Evolutionary conservation across 1,284 basidiomycete species (phyloP).

Genomic region (Moesziomyces sp.): DNA sequence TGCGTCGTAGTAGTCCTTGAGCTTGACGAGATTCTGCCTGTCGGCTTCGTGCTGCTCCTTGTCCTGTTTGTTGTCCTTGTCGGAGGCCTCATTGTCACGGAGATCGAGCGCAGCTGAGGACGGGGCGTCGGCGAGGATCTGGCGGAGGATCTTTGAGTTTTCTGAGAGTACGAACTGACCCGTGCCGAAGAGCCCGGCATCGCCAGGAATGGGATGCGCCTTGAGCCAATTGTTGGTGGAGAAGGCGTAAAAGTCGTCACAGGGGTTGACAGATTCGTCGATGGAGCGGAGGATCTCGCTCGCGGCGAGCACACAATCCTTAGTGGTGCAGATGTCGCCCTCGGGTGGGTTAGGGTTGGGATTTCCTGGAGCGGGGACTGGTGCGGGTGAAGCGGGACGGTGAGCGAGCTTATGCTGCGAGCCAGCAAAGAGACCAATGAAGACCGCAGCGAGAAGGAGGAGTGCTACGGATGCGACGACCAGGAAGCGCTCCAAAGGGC

Average conservation of each 20-base stretch:
- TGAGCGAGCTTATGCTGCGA: slow-evolving; percentile 69
- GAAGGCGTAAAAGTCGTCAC: slow-evolving; percentile 94
- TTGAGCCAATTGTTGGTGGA: slow-evolving; percentile 70
- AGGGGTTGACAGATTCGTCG: slow-evolving; percentile 86
- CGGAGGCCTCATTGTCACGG: slow-evolving; percentile 15
- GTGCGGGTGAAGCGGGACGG: slow-evolving; percentile 44
- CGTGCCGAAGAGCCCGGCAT: slow-evolving; percentile 72
- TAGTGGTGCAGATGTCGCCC: slow-evolving; percentile 75
- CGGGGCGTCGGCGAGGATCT: slow-evolving; percentile 66
- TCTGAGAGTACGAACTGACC: slow-evolving; percentile 44
- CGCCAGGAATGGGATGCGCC: slow-evolving; percentile 54
- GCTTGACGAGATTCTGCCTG: slow-evolving; percentile 78
- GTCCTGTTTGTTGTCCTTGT: not conserved
- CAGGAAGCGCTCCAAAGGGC: slow-evolving; percentile 84
- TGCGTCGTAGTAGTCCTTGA: slow-evolving; percentile 82
- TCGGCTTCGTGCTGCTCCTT: slow-evolving; percentile 70
- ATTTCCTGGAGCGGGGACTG: slow-evolving; percentile 33
- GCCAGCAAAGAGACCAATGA: slow-evolving; percentile 82
- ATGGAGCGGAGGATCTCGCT: slow-evolving; percentile 83
- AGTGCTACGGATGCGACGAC: slow-evolving; percentile 79
- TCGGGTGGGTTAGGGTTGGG: slow-evolving; percentile 60
- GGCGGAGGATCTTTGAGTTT: slow-evolving; percentile 66
- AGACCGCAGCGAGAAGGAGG: slow-evolving; percentile 82
- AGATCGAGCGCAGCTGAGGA: slow-evolving; percentile 65
- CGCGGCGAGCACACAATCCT: slow-evolving; percentile 84